Conservation (phyloP, 2,329 filamentous ascomycete genomes). For the Penicillium hesseltinei region DNA sequence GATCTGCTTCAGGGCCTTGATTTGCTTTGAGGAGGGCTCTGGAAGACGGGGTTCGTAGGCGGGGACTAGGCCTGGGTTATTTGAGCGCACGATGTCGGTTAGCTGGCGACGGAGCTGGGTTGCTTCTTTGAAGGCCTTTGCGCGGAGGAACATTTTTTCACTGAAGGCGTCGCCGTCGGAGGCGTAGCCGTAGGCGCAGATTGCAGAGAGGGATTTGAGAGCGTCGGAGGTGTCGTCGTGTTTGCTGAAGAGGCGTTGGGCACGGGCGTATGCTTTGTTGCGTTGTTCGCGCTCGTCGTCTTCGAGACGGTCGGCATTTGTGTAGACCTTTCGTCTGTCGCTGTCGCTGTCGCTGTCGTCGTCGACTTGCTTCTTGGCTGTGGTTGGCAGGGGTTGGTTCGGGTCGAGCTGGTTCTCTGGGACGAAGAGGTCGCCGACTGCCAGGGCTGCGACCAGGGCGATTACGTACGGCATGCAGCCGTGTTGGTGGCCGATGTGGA, state of each 20-base stretch:
- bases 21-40: constrained; percentile 63
- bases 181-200: constrained; percentile 81
- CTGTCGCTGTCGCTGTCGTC: constrained; percentile 41
- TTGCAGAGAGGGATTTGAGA: constrained; percentile 83
- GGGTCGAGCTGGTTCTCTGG: constrained; percentile 73
- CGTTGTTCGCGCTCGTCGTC: constrained; percentile 68
- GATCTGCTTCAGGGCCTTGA: constrained; percentile 84
- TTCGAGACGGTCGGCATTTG: constrained; percentile 66
- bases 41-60: constrained; percentile 52
- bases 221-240: constrained; percentile 83
- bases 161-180: constrained; percentile 69
- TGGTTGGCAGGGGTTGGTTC: constrained; percentile 32
- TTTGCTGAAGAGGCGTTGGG: constrained; percentile 74
- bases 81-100: constrained; percentile 72
- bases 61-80: constrained; percentile 56
- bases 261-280: constrained; percentile 65
- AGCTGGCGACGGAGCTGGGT: constrained; percentile 80
- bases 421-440: constrained; percentile 83
- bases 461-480: constrained; percentile 82
- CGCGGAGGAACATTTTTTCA: constrained; percentile 76
- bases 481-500: constrained; percentile 82
- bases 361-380: constrained; percentile 35
- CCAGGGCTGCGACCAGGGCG: constrained; percentile 82
- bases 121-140: constrained; percentile 83
- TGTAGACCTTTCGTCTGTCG: constrained; percentile 47